These are phyloP conservation scores for Lactarius sp. DNA, from an alignment of 768 basidiomycete genomes.

Conservation along the genomic window DNA sequence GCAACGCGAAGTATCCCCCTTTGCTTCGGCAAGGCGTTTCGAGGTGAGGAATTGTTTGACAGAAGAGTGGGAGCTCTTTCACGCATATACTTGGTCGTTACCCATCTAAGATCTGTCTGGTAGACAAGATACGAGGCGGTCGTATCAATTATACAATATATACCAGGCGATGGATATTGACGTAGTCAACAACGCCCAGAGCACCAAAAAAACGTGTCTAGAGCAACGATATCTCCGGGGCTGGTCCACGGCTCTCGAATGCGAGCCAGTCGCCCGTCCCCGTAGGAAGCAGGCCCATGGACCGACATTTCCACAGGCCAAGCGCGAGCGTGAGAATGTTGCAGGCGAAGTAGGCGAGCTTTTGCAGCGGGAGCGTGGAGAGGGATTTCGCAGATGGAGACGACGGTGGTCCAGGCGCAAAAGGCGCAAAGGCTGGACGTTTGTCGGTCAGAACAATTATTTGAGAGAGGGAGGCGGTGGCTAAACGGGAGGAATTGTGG, in stretches of 20 bases:
- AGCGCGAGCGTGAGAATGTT: conserved; percentile 75
- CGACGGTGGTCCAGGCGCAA: conserved; percentile 53
- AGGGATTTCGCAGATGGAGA: conserved; percentile 42
- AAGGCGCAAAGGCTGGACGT: conserved; percentile 60
- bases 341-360: conserved; percentile 64
- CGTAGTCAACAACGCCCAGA: background rate
- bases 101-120: too few species aligned
- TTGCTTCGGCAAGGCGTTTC: too few species aligned
- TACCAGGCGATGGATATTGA: too few species aligned
- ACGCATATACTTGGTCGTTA: too few species aligned
- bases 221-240: conserved; percentile 37
- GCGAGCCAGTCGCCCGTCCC: conserved; percentile 94
- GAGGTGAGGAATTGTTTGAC: too few species aligned
- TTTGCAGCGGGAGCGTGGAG: conserved; percentile 60
- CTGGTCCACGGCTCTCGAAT: conserved; percentile 75
- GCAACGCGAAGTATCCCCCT: too few species aligned
- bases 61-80: too few species aligned
- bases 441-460: too few species aligned
- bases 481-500: background rate
- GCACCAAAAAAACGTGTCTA: background rate
- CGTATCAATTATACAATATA: too few species aligned
- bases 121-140: too few species aligned
- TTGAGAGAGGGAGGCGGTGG: background rate
- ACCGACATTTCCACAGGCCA: conserved; percentile 88
- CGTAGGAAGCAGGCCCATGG: conserved; percentile 87